Base-by-base conservation (phyloP, 1,284 basidiomycete species). In the Tilletiopsis washingtonensis region DNA sequence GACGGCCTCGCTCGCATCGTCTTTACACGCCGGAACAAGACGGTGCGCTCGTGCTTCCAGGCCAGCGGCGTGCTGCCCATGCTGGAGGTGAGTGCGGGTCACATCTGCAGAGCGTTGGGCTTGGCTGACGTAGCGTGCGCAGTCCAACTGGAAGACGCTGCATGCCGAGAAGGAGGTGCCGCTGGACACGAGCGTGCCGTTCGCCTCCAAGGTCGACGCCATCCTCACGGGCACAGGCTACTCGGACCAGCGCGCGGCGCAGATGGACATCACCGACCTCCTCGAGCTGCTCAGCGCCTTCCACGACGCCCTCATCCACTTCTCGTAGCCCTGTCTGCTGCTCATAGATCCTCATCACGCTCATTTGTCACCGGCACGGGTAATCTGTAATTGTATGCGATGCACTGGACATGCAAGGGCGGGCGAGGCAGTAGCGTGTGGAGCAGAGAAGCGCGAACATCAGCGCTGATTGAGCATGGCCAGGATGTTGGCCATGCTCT, bases 31-130 rank as follows among this genome's bases (percentile, higher is more conserved):
- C 79, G 85, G 64, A 97, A 98, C 75, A 97, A 97, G 78, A 90
- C 83, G 4, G 76, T 90, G 0, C 81, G 91, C 63, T 90, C 85
- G 7, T 87, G 83, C 62, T 97, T 82, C 73, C 82, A 83, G 77
- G 91, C 91, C 3, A 91, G 88, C 71, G 93, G 93, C 3, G 90
- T 98, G 12, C 80, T 87, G 68, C 87, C 91, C 64, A 88, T 98
- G 85, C 75, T 97, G 56, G 91, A 96, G 75, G 82, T 82, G 67
- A 98, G 97, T 74, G 87, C 87, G 79, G 83, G 84, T 74, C 94
- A 91, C n/a, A 94, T 88, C 86, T 85, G 88, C 67, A 82, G 89
- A 3, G 80, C 88, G 67, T 83, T 85, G 58, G 80, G 55, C 20
- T 15, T 42, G 23, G n/a, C n/a, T n/a, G n/a, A n/a, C n/a, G n/a